Base-by-base conservation (phyloP, 2,329 filamentous ascomycete species). In the Fusarium vanettenii region DNA sequence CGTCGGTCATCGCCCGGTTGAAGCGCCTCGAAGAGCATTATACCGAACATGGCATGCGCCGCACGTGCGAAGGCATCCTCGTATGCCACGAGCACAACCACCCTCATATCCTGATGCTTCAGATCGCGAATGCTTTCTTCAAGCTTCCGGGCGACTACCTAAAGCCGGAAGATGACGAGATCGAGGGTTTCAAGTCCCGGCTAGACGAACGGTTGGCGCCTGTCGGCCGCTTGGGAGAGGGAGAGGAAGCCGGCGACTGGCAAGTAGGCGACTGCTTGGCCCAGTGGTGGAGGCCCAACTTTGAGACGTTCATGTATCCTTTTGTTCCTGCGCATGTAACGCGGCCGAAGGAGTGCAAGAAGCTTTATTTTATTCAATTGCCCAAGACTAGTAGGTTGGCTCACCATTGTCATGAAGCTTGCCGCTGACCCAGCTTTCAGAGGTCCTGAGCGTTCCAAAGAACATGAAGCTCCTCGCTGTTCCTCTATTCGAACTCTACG, bases 231-330 rank as follows among this genome's bases (percentile, higher is more conserved):
- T 91, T 94, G 29, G 94, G 95, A 71, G 94, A 97, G 83, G 94
- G 94, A 60, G 94, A 97, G 78, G 95, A 96, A 82, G 94, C 94
- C 74, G 83, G 82, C 20, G 95, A 98, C 81, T 99, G 97, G 97
- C 90, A 97, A 82, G 92, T 99, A 77, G 95, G 94, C 78, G 97
- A 98, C 82, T 98, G 95, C 59, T 89, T 99, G 66, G 96, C 97
- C 64, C 95, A 98, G 86, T 99, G 97, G 97, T 99, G 96, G 95
- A 90, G 97, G 67, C 97, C 97, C 64, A 99, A 98, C 87, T 98
- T 98, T 82, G 97, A 99, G 88, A 98, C 97, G 3, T 98, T 98
- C 88, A 98, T 99, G 95, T 99, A 99, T 83, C 97, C 97, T 1
- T 99, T 98, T 84, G 93, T 98, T 67, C 97, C 97, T 9, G 95